A percentile compares a stretch with the other conserved stretches of the same genome.
Conservation (phyloP, 1,284 basidiomycete genomes). For the Pseudozyma hubeiensis region DNA sequence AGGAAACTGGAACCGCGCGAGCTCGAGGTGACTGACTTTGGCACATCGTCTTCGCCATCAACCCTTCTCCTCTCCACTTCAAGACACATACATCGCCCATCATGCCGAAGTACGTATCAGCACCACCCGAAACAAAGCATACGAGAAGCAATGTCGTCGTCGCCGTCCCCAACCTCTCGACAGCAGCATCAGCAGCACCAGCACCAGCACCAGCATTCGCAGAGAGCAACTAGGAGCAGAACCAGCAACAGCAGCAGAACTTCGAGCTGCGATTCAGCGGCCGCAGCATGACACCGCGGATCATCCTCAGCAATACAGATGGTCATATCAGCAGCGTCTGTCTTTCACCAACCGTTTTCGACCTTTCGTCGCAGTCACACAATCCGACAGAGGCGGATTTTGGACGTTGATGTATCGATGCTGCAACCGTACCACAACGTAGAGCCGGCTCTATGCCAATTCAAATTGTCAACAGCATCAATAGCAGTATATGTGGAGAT, state of each 20-base stretch:
- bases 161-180: neutral
- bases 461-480: no score
- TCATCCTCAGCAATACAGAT: neutral
- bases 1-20: conserved; percentile 4
- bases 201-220: conserved; percentile 1
- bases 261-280: neutral
- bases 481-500: no score
- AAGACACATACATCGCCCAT: conserved; percentile 59
- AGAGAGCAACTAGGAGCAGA: neutral
- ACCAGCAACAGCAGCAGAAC: neutral
- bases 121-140: neutral
- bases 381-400: no score
- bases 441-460: no score
- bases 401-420: no score
- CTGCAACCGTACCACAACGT: neutral
- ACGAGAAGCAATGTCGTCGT: conserved; percentile 10
- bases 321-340: neutral
- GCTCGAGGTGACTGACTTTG: conserved; percentile 12
- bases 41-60: conserved; percentile 40
- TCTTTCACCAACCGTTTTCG: no score
- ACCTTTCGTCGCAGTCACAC: neutral
- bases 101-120: conserved; percentile 63
- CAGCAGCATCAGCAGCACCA: conserved; percentile 3
- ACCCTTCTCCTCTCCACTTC: conserved; percentile 27
- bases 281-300: neutral